Base-by-base conservation (phyloP, 2,329 filamentous ascomycete species). In the Aureobasidium sp. region DNA sequence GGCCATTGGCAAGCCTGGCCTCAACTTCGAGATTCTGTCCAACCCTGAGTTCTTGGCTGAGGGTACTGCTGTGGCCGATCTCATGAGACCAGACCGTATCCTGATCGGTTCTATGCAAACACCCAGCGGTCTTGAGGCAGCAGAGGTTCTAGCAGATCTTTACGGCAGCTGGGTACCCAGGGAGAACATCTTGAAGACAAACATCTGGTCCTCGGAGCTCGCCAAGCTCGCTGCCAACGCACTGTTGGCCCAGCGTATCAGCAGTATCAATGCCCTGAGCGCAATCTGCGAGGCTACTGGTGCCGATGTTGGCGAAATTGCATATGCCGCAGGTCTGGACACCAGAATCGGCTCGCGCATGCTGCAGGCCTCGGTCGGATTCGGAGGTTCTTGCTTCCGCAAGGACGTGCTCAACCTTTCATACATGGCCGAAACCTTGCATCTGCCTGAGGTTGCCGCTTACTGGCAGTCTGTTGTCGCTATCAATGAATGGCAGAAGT, bases 31-130 rank as follows among this genome's bases (percentile, higher is more conserved):
- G 70, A 84, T 92, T 61, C 81, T 92, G 29, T 91, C 88, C 50
- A 92, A 92, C 74, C 89, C 89, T 6, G 89, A 93, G 72, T 93
- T 92, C 71, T 78, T 93, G 47, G 87, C 89, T 29, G 89, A 89
- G 66, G 89, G 89, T 58, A 90, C 87, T 4, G 89, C 89, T 4
- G 82, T 92, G 65, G 78, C 82, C 50, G 86, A 92, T 70, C 79
- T 93, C 9, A 79, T 90, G 55, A 75, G 81, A 64, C 89, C 89
- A 8, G 87, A 90, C 70, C 84, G 89, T 29, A 84, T 93, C 15
- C 78, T 93, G 46, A 91, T 93, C 70, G 89, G 89, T 15, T 90
- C 84, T 2, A 78, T 82, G 7, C 79, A 79, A 6, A 89, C 87
- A 0, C 73, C 79, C 1, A 76, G 80, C 2, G 88, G 88, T 27